phyloP scores from a whole-genome alignment of 306 rosid species.

The Fragaria iinumae region DNA sequence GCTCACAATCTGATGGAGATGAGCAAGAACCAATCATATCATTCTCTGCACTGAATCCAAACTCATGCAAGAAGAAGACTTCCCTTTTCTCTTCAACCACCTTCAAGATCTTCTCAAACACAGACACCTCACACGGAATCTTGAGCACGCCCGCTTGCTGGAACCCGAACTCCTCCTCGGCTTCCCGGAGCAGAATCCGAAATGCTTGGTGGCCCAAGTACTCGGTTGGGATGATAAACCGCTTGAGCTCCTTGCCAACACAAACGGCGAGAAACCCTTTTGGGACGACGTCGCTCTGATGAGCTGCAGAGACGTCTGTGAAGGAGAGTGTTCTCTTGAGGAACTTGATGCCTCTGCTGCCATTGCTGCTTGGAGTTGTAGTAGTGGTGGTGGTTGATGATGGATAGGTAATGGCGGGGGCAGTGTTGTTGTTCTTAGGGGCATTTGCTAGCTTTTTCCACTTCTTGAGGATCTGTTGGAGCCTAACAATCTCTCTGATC shows the following conservation, averaged over 20 bases:
- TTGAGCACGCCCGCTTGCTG: slow-evolving; percentile 74
- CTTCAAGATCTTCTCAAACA: slow-evolving; percentile 60
- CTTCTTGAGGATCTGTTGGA: slow-evolving; percentile 87
- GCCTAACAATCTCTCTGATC: slow-evolving; percentile 90
- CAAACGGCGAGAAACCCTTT: slow-evolving; percentile 84
- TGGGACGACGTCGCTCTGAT: slow-evolving; percentile 41
- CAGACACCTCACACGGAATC: slow-evolving; percentile 55
- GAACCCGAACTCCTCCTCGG: slow-evolving; percentile 78
- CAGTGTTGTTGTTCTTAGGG: slow-evolving; percentile 33
- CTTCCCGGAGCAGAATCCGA: slow-evolving; percentile 48
- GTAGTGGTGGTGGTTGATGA: background rate
- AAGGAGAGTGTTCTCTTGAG: slow-evolving; percentile 71
- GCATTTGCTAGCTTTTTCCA: slow-evolving; percentile 87
- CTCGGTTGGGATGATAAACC: slow-evolving; percentile 68
- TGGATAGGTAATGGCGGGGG: background rate
- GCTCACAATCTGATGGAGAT: slow-evolving; percentile 41
- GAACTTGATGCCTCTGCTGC: slow-evolving; percentile 56
- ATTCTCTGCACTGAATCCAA: slow-evolving; percentile 29
- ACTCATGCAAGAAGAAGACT: slow-evolving; percentile 27
- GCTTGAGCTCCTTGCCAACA: slow-evolving; percentile 76
- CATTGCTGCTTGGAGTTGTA: slow-evolving; percentile 10
- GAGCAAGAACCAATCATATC: slow-evolving; percentile 32
- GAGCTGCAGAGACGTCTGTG: slow-evolving; percentile 37
- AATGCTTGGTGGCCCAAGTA: slow-evolving; percentile 67
- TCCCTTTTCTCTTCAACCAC: slow-evolving; percentile 47